Evolutionary conservation across 179 eudicot species (phyloP), one percentile per base, ranked within the genome.

Genomic region (Drosera spatulata): DNA sequence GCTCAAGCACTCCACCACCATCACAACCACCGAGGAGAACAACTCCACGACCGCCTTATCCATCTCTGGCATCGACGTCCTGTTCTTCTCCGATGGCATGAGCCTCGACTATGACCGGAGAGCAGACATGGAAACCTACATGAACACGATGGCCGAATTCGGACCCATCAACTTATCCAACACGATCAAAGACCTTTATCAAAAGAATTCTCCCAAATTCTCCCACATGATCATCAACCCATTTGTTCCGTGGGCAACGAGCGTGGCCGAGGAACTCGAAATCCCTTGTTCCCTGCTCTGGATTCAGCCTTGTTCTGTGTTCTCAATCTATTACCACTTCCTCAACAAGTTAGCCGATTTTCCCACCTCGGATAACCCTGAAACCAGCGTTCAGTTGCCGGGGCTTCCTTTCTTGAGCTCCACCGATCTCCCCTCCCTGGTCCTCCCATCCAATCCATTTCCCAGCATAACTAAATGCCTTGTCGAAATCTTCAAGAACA

Each of bases 221-320:
- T 59, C 71, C 0, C 66, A 76, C 73, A 52, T 81, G 3, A 57
- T 78, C 5, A 66, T 37, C 43, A 73, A 67, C 61, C 81, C 79
- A 3, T 78, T 81, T 22, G 60, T 78, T 1, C 80, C 86, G 3
- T 78, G 86, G 86, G 83, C 59, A 2, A 69, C 79, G 6, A 73
- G 73, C 22, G 71, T 73, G 14, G 78, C 82, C 1, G 58, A 51
- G 2, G 67, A 66, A 40, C 12, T 62, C 2, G 63, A 66, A 13
- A 62, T 78, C 11, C 80, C 80, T 0, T 75, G 79, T 39, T 80
- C 75, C 55, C 61, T 78, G 83, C 71, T 78, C 4, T 81, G 86
- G 83, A 74, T 81, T 11, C 83, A 81, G 40, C 78, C 83, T 0
- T 73, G 75, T 52, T 53, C 81, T 0, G 66, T 74, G 13, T 73